Conservation (phyloP, 306 rosid species). For the Luffa acutangula region DNA sequence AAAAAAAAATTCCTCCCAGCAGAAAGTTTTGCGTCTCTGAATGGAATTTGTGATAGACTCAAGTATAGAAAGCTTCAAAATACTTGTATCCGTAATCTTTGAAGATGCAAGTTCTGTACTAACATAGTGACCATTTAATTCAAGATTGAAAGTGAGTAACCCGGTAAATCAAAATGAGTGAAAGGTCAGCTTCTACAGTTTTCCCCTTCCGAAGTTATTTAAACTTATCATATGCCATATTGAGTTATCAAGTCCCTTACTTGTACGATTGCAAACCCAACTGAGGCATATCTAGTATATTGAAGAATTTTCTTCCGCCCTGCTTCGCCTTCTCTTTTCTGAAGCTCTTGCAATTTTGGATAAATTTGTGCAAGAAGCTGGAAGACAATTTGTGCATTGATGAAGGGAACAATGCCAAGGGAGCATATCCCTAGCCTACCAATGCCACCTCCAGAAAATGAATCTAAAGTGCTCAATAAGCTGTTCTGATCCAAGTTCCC, state of each 20-base stretch:
- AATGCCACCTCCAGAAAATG: constrained; percentile 96
- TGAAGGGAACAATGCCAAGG: constrained; percentile 90
- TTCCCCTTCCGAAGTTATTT: background rate
- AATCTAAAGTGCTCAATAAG: constrained; percentile 77
- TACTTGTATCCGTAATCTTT: background rate
- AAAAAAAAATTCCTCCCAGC: background rate
- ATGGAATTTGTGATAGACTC: background rate
- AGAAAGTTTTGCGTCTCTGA: background rate
- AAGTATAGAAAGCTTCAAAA: background rate
- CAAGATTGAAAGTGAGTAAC: background rate
- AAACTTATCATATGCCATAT: background rate
- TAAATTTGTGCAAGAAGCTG: constrained; percentile 94
- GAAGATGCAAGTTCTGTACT: background rate
- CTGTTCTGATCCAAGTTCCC: constrained; percentile 93
- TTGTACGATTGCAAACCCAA: constrained; percentile 92
- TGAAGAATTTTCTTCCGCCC: constrained; percentile 90
- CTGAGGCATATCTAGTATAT: constrained; percentile 89
- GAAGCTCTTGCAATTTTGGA: constrained; percentile 95
- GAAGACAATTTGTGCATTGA: constrained; percentile 90
- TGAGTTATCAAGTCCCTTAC: constrained; percentile 30
- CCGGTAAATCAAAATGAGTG: background rate
- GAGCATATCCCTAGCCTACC: constrained; percentile 95
- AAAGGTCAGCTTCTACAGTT: background rate
- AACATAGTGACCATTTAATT: background rate
- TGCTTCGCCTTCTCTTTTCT: constrained; percentile 87